A percentile compares a stretch with the other conserved stretches of the same genome.
phyloP scores from a whole-genome alignment of 164 flowering plant species.

The Sedum album region DNA sequence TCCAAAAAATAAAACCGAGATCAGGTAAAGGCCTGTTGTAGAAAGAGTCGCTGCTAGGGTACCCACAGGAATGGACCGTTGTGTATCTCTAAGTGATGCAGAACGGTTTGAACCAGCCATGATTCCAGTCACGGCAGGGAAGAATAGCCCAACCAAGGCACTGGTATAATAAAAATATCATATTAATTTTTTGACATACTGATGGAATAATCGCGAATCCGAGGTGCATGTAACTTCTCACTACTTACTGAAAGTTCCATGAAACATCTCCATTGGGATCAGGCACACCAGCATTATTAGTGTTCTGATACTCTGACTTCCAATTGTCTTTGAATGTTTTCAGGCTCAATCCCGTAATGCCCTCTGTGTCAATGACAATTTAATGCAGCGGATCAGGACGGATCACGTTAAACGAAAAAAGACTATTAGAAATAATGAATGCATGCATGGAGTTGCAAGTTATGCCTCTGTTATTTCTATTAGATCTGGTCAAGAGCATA shows the following conservation, averaged over 20 bases:
- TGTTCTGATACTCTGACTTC: conserved; percentile 33
- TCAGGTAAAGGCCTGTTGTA: conserved; percentile 61
- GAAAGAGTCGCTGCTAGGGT: conserved; percentile 87
- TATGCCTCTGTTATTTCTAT: background rate
- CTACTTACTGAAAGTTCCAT: conserved; percentile 11
- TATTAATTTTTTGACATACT: conserved; percentile 3
- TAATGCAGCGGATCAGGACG: conserved; percentile 7
- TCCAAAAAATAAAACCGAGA: conserved; percentile 86
- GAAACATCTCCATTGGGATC: conserved; percentile 9
- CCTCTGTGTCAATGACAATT: conserved; percentile 45
- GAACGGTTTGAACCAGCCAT: conserved; percentile 99
- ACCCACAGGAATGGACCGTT: conserved; percentile 93
- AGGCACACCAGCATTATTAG: conserved; percentile 12
- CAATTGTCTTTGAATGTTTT: conserved; percentile 71
- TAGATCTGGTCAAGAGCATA: too few relatives aligned
- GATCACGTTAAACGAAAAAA: background rate
- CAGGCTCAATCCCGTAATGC: conserved; percentile 84
- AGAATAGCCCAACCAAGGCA: conserved; percentile 95
- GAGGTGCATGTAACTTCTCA: background rate
- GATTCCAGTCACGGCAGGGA: conserved; percentile 99
- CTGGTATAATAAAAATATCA: conserved; percentile 27
- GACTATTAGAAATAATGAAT: background rate
- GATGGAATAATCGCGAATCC: conserved; percentile 6
- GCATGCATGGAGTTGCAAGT: background rate
- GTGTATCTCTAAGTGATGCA: conserved; percentile 91